phyloP scores from a whole-genome alignment of 805 yeast genomes.

The Komagataella populi region DNA sequence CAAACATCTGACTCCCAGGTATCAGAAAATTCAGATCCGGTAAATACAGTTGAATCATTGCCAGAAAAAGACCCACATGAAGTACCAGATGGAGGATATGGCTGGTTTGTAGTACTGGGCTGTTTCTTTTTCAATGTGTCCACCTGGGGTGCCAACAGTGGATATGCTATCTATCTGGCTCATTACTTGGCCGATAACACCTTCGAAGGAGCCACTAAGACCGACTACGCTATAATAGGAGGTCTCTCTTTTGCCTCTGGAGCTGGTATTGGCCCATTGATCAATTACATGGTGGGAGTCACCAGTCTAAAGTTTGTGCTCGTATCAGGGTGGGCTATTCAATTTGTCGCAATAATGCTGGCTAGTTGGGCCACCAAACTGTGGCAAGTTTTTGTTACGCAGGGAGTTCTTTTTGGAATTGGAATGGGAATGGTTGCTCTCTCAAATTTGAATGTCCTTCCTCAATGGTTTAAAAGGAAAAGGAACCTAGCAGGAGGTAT shows the following conservation, averaged over 20 bases:
- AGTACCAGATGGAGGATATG: slow-evolving; percentile 54
- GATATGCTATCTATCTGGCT: slow-evolving; percentile 51
- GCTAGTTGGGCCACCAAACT: slow-evolving; percentile 45
- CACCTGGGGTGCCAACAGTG: slow-evolving; percentile 66
- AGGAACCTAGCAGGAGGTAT: slow-evolving; percentile 41
- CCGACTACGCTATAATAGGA: slow-evolving; percentile 55
- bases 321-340: slow-evolving; percentile 31
- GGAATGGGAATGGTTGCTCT: slow-evolving; percentile 44
- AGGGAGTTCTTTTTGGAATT: slow-evolving; percentile 50
- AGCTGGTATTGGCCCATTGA: slow-evolving; percentile 31
- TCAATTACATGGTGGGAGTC: slow-evolving; percentile 29
- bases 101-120: slow-evolving; percentile 48
- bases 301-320: slow-evolving; percentile 28
- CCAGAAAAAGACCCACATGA: slow-evolving; percentile 3
- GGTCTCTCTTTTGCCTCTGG: slow-evolving; percentile 53
- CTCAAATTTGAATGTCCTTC: slow-evolving; percentile 46
- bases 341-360: slow-evolving; percentile 40
- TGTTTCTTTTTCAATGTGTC: slow-evolving; percentile 36
- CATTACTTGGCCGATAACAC: slow-evolving; percentile 35
- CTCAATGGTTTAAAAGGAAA: slow-evolving; percentile 57
- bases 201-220: slow-evolving; percentile 39
- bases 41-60: neutral
- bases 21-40: neutral
- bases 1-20: neutral
- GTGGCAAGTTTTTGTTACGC: slow-evolving; percentile 59